phyloP scores from a whole-genome alignment of 2,329 filamentous ascomycete species.

The Myriangium duriaei region DNA sequence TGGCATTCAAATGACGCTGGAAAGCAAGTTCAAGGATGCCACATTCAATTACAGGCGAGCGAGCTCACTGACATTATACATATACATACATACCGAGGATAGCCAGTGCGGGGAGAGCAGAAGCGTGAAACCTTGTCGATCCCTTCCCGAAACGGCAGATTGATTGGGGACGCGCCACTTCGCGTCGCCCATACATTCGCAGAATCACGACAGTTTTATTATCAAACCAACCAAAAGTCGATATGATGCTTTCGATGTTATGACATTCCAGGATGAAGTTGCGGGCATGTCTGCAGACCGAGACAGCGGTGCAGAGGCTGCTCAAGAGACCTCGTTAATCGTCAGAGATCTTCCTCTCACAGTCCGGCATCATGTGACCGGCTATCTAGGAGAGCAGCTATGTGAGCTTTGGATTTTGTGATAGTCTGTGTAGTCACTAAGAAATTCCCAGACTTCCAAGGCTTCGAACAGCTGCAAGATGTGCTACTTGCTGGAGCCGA shows the following conservation, averaged over 20 bases:
- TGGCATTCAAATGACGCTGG: too few species aligned
- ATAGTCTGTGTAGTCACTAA: too few species aligned
- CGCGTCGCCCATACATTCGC: conserved; percentile 1
- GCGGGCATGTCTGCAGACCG: too few species aligned
- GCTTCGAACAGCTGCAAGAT: conserved; percentile 46
- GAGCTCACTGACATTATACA: too few species aligned
- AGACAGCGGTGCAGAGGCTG: background rate
- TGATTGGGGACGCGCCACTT: conserved; percentile 6
- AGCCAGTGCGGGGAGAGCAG: background rate
- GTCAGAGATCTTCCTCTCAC: conserved; percentile 42
- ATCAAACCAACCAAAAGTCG: too few species aligned
- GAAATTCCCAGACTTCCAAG: conserved; percentile 19
- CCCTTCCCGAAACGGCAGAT: conserved; percentile 3
- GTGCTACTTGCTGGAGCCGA: conserved; percentile 43
- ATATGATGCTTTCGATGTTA: too few species aligned
- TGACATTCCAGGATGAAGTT: too few species aligned
- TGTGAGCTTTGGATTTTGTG: too few species aligned
- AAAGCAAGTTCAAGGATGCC: too few species aligned
- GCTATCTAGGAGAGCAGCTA: conserved; percentile 64
- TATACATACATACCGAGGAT: background rate
- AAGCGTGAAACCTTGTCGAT: conserved; percentile 2
- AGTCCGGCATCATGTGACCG: conserved; percentile 52
- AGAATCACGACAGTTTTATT: too few species aligned
- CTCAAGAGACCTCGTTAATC: background rate
- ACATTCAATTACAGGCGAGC: too few species aligned